Conservation (phyloP, 2,329 filamentous ascomycete species). For the Tympanopsis confertula region DNA sequence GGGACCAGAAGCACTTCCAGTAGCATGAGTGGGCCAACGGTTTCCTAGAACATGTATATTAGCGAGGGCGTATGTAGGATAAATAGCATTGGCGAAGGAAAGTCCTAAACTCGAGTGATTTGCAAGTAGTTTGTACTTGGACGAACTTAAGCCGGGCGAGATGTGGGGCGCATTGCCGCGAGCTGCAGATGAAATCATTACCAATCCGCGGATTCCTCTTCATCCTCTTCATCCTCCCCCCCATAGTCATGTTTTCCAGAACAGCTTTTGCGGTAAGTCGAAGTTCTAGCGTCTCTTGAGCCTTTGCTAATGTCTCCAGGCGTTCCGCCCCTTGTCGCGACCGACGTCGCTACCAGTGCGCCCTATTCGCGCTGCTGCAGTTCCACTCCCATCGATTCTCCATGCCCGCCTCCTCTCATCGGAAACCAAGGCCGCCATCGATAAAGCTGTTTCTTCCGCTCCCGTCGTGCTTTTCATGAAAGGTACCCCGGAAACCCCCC, state of each 20-base stretch:
- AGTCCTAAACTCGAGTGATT: too few species aligned
- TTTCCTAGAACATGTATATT: too few species aligned
- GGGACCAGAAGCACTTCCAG: too few species aligned
- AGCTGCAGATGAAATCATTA: too few species aligned
- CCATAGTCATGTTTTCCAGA: slow-evolving; percentile 1
- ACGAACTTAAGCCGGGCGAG: too few species aligned
- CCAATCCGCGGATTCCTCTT: too few species aligned
- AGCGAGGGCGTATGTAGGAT: too few species aligned
- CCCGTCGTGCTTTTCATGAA: slow-evolving; percentile 99
- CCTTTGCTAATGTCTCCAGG: background rate
- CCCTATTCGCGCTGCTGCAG: background rate
- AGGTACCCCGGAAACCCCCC: slow-evolving; percentile 87
- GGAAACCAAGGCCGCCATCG: slow-evolving; percentile 71
- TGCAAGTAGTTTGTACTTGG: too few species aligned
- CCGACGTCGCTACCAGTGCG: background rate
- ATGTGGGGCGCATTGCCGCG: too few species aligned
- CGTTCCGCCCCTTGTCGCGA: background rate
- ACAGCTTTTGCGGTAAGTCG: background rate
- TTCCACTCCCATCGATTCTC: background rate
- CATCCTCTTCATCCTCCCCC: too few species aligned
- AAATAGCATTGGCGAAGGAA: too few species aligned
- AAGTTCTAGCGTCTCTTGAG: background rate
- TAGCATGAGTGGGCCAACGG: too few species aligned
- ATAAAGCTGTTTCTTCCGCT: slow-evolving; percentile 75
- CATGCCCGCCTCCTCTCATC: slow-evolving; percentile 62